Conservation (phyloP, 2,329 filamentous ascomycete species). For the Rutstroemia sp. region DNA sequence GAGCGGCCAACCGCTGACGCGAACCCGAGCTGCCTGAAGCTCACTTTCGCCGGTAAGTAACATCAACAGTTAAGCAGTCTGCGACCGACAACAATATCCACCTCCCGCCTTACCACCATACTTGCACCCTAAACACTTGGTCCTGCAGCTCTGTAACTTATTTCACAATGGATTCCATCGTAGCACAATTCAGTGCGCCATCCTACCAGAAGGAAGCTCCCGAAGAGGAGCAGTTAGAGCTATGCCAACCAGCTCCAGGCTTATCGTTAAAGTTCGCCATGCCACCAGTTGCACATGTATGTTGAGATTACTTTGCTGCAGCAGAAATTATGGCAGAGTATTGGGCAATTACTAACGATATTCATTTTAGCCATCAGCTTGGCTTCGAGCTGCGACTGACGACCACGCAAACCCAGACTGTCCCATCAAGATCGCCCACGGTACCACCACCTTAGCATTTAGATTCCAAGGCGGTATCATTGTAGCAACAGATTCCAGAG, state of each 20-base stretch:
- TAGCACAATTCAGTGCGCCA: slow-evolving; percentile 83
- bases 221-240: slow-evolving; percentile 67
- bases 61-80: slow-evolving; percentile 15
- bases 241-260: slow-evolving; percentile 62
- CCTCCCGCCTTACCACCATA: neutral
- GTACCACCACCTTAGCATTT: slow-evolving; percentile 96
- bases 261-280: slow-evolving; percentile 91
- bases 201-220: slow-evolving; percentile 63
- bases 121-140: neutral
- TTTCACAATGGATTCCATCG: slow-evolving; percentile 75
- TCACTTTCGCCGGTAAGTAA: slow-evolving; percentile 11
- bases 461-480: slow-evolving; percentile 98
- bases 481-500: slow-evolving; percentile 94
- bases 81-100: neutral
- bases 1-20: slow-evolving; percentile 15
- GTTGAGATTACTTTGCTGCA: slow-evolving; percentile 28
- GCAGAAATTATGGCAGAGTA: neutral
- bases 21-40: slow-evolving; percentile 21
- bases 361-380: slow-evolving; percentile 65
- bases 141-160: neutral
- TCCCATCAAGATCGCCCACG: slow-evolving; percentile 99
- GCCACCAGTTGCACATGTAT: slow-evolving; percentile 83
- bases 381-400: slow-evolving; percentile 95
- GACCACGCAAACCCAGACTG: slow-evolving; percentile 94
- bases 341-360: slow-evolving; percentile 59